phyloP scores from a whole-genome alignment of 2,329 filamentous ascomycete genomes.

The Colletotrichum musicola region DNA sequence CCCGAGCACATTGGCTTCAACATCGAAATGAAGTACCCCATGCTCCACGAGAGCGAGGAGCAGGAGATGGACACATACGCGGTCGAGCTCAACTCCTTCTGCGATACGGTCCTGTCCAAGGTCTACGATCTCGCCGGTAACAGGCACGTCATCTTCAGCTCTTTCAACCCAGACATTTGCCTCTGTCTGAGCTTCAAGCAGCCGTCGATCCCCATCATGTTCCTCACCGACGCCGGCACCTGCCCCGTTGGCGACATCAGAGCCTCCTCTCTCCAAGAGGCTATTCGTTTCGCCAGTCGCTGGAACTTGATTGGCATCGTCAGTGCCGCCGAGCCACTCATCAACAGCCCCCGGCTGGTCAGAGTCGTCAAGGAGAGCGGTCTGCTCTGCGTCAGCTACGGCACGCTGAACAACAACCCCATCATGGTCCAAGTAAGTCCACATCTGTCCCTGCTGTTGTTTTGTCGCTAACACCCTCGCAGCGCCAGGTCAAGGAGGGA shows the following conservation, averaged over 20 bases:
- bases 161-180: constrained; percentile 97
- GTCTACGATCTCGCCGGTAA: constrained; percentile 88
- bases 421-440: constrained; percentile 82
- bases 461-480: constrained; percentile 40
- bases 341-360: constrained; percentile 89
- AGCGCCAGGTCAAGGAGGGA: constrained; percentile 92
- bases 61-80: constrained; percentile 98
- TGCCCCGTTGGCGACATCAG: constrained; percentile 86
- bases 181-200: constrained; percentile 96
- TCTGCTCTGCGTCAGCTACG: constrained; percentile 94
- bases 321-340: constrained; percentile 86
- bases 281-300: constrained; percentile 90
- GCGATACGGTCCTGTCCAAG: constrained; percentile 89
- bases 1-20: constrained; percentile 92
- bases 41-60: constrained; percentile 95
- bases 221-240: constrained; percentile 91
- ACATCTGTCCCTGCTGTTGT: not conserved
- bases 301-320: constrained; percentile 97
- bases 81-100: constrained; percentile 95
- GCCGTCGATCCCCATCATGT: constrained; percentile 94
- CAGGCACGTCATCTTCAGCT: constrained; percentile 96
- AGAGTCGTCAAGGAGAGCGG: constrained; percentile 94
- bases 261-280: constrained; percentile 92
- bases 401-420: constrained; percentile 89
- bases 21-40: constrained; percentile 99